Evolutionary conservation across 129 eudicot genomes (phyloP), one percentile per base, ranked within the genome.

Genomic region (Centaurea solstitialis): DNA sequence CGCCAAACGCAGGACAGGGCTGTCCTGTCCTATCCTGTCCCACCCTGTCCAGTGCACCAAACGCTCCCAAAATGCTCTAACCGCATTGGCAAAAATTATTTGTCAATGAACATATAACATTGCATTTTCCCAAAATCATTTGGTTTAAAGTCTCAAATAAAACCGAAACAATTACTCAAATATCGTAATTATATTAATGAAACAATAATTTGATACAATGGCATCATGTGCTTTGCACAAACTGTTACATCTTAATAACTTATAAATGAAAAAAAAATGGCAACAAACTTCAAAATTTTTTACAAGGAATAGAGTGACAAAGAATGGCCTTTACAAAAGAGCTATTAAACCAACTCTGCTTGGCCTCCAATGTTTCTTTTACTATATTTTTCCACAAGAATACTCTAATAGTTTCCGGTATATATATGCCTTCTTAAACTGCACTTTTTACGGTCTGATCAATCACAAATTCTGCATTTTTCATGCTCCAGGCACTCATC

Each of bases 401-500:
- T 35, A 71, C 18, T 50, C 6, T 68, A 75, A 12, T 8, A 4
- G 3, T 67, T 81, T 68, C 57, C 17, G 13, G 33, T 39, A 53
- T 35, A 1, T 21, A 0, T 21, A 0, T 45, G 43, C 17, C 9
- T 66, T 35, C 26, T 38, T 22, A 69, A 20, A 12, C 5, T 13
- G 53, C 37, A 23, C 73, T 76, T 78, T 82, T 76, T 21, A 70
- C 68, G 0, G 68, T 82, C 33, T 82, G 78, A 20, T 77, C 86
- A 26, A 68, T 9, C 20, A 15, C 74, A 59, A 90, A 83, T 74
- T 83, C 87, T 12, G 97, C 97, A 74, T 71, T 74, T 57, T 87
- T 87, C 97, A 91, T 87, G 72, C 90, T 91, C 93, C 91, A 89
- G n/a, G 91, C 97, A 69, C 50, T 87, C 82, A 91, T 72, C 18